Percentiles rank a stretch among this genome's conserved stretches.
Evolutionary conservation across 2,329 filamentous ascomycete genomes (phyloP).

Genomic region (Aspergillus clavatus): DNA sequence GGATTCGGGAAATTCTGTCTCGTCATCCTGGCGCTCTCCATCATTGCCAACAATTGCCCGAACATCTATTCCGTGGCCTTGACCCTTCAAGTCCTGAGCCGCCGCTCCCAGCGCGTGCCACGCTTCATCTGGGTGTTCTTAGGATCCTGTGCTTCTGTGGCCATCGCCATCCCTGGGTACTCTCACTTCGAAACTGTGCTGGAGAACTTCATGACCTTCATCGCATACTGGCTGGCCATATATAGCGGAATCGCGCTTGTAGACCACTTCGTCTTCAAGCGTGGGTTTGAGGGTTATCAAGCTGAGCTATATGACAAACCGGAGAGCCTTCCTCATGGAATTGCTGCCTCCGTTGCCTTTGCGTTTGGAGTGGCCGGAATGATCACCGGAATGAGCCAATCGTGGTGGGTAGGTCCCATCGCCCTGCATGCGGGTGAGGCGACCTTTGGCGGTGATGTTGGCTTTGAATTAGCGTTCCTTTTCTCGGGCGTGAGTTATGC

Average conservation of each 20-base stretch:
- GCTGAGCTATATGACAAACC: constrained; percentile 56
- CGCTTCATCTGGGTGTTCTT: constrained; percentile 64
- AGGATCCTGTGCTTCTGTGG: constrained; percentile 60
- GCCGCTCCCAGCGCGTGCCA: constrained; percentile 56
- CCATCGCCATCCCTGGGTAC: constrained; percentile 66
- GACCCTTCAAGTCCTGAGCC: constrained; percentile 61
- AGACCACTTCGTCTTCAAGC: constrained; percentile 66
- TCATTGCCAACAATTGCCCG: constrained; percentile 66
- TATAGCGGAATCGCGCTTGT: constrained; percentile 62
- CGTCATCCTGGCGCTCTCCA: constrained; percentile 60
- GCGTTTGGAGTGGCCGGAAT: constrained; percentile 61
- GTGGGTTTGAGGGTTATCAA: constrained; percentile 57
- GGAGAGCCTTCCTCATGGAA: constrained; percentile 55
- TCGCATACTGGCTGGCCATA: constrained; percentile 69
- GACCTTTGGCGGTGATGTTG: constrained; percentile 51
- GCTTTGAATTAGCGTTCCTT: constrained; percentile 62
- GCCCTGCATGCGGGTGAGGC: constrained; percentile 53
- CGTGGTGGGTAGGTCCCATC: constrained; percentile 65
- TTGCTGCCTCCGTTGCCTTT: constrained; percentile 61
- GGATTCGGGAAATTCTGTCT: constrained; percentile 69
- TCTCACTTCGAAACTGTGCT: constrained; percentile 59
- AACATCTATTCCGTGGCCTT: constrained; percentile 68
- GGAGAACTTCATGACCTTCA: constrained; percentile 66
- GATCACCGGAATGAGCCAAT: constrained; percentile 65
- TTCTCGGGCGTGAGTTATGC: constrained; percentile 54